A percentile compares a stretch with the other conserved stretches of the same genome.
Evolutionary conservation across 2,329 filamentous ascomycete species (phyloP).

Genomic region (Clarireedia monteithiana): DNA sequence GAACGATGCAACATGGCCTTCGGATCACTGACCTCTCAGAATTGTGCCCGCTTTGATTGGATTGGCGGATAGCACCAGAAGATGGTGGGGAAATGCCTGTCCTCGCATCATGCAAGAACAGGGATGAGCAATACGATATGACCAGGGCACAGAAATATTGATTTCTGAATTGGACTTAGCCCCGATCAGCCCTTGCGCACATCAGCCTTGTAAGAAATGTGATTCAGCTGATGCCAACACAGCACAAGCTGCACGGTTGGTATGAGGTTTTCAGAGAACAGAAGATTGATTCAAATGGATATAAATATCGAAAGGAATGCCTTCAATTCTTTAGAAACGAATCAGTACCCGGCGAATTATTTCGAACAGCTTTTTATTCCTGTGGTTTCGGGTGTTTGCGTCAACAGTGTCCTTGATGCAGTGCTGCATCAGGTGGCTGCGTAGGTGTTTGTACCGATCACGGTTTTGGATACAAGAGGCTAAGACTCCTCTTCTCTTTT

Average conservation of each 20-base stretch:
- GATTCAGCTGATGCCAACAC: slow-evolving; percentile 8
- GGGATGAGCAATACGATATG: neutral
- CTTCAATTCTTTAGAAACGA: neutral
- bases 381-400: too few species aligned
- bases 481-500: too few species aligned
- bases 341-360: too few species aligned
- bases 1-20: neutral
- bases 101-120: slow-evolving; percentile 10
- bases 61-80: neutral
- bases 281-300: neutral
- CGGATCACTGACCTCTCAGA: slow-evolving; percentile 4
- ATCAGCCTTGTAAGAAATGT: slow-evolving; percentile 8
- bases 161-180: slow-evolving; percentile 3
- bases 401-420: too few species aligned
- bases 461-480: too few species aligned
- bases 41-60: slow-evolving; percentile 3
- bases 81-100: slow-evolving; percentile 9
- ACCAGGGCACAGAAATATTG: slow-evolving; percentile 2
- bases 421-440: too few species aligned
- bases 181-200: neutral
- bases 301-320: neutral
- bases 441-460: too few species aligned
- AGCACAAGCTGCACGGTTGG: neutral
- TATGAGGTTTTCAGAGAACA: neutral
- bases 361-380: too few species aligned